Evolutionary conservation across 140 eudicot species (phyloP).

Genomic region (Cichorium intybus): DNA sequence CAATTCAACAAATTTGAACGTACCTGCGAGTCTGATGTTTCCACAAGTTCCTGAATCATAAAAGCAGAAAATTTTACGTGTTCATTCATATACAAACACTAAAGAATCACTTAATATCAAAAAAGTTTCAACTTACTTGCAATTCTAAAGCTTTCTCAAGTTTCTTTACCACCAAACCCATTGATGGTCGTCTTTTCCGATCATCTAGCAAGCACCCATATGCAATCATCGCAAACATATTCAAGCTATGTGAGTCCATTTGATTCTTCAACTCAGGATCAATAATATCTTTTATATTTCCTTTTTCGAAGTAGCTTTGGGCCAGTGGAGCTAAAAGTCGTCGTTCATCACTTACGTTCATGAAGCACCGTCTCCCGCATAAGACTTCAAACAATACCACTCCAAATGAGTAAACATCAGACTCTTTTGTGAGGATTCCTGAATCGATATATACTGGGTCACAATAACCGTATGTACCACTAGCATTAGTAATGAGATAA

Average conservation of each 20-base stretch:
- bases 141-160: neutral
- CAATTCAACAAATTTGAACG: no score
- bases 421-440: neutral
- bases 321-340: neutral
- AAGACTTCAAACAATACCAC: constrained; percentile 1
- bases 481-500: neutral
- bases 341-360: neutral
- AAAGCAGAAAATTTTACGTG: no score
- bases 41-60: no score
- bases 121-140: neutral
- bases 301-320: neutral
- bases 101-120: no score
- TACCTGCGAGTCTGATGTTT: no score
- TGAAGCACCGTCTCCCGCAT: neutral
- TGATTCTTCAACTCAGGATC: neutral
- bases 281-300: neutral
- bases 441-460: neutral
- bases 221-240: neutral
- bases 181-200: neutral
- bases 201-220: neutral
- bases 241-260: neutral
- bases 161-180: neutral
- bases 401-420: neutral
- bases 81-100: no score
- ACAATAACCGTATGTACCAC: constrained; percentile 9